phyloP scores from a whole-genome alignment of 495 filamentous ascomycete genomes.

The Jackrogersella minutella region DNA sequence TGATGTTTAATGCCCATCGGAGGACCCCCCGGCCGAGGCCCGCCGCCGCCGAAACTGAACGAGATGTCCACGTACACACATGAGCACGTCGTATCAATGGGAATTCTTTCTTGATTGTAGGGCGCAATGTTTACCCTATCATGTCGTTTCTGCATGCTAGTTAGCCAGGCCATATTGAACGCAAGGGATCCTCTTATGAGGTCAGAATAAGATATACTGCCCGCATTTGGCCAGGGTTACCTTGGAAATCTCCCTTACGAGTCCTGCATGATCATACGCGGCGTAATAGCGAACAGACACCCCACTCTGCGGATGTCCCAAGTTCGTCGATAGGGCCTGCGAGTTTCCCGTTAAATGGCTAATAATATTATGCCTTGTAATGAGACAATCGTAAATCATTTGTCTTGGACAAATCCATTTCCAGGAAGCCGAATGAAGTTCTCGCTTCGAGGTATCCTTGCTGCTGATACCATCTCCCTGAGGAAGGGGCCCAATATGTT shows the following conservation, averaged over 20 bases:
- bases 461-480: not conserved
- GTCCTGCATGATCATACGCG: not conserved
- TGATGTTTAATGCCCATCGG: not conserved
- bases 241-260: not conserved
- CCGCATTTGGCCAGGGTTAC: not conserved
- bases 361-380: not conserved
- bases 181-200: not conserved
- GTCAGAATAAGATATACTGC: not conserved
- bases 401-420: slow-evolving; percentile 3
- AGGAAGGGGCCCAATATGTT: not conserved
- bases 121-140: slow-evolving; percentile 22
- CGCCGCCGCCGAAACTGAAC: not conserved
- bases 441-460: not conserved
- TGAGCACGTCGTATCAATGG: slow-evolving; percentile 1
- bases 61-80: slow-evolving; percentile 4
- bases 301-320: not conserved
- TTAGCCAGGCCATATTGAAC: not conserved
- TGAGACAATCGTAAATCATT: not conserved
- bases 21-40: not conserved
- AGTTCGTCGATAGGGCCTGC: not conserved
- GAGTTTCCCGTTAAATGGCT: not conserved
- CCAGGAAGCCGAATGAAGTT: not conserved
- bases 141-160: not conserved
- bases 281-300: too few species aligned
- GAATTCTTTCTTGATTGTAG: not conserved